Conservation (phyloP, 2,329 filamentous ascomycete genomes). For the Apiospora rasikravindrae region DNA sequence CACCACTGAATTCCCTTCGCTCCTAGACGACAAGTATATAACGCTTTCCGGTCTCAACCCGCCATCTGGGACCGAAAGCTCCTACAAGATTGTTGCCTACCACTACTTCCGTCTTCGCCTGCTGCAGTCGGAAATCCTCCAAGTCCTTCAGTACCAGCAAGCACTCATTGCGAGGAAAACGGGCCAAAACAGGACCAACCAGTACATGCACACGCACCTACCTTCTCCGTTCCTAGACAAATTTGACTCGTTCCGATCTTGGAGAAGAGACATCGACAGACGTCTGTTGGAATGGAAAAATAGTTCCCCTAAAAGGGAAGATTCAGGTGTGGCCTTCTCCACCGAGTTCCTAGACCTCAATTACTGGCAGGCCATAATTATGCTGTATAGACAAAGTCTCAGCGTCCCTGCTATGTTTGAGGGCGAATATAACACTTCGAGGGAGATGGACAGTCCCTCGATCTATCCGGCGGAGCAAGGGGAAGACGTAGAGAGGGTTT, state of each 20-base stretch:
- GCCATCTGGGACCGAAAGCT: conserved; percentile 67
- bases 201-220: conserved; percentile 78
- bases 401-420: conserved; percentile 86
- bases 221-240: conserved; percentile 84
- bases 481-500: conserved; percentile 89
- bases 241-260: conserved; percentile 85
- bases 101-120: conserved; percentile 91
- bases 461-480: conserved; percentile 68
- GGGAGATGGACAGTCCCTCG: conserved; percentile 67
- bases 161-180: conserved; percentile 75
- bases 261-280: conserved; percentile 86
- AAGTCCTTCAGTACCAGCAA: conserved; percentile 92
- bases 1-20: conserved; percentile 90
- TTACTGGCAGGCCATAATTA: conserved; percentile 96
- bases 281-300: conserved; percentile 87
- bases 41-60: conserved; percentile 76
- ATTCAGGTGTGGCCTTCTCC: conserved; percentile 88
- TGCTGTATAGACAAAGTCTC: conserved; percentile 91
- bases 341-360: conserved; percentile 92
- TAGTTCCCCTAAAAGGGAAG: conserved; percentile 74
- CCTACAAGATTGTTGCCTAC: conserved; percentile 88
- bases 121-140: conserved; percentile 91
- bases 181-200: conserved; percentile 68
- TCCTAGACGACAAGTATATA: conserved; percentile 87
- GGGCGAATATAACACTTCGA: conserved; percentile 72